Evolutionary conservation across 352 stramenopile species (phyloP).

Genomic region (Phytophthora sp.): DNA sequence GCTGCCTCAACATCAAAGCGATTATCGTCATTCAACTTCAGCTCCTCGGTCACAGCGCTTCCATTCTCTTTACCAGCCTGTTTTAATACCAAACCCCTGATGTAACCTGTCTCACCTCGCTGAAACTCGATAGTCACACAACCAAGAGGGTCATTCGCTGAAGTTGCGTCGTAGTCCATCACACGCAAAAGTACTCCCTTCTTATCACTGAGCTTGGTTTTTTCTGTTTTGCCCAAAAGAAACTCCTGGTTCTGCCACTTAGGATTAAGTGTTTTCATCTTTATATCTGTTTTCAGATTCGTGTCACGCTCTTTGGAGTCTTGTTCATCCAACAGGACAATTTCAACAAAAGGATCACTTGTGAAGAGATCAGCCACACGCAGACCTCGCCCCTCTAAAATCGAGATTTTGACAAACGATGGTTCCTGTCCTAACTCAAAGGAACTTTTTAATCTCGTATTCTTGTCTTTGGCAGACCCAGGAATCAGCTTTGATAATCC

Average conservation of each 20-base stretch:
- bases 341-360: constrained; percentile 69
- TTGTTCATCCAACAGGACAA: constrained; percentile 53
- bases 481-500: background rate
- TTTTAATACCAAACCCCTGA: constrained; percentile 55
- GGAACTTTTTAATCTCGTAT: constrained; percentile 8
- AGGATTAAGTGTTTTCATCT: constrained; percentile 66
- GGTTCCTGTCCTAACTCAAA: constrained; percentile 38
- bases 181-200: constrained; percentile 64
- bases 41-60: constrained; percentile 17
- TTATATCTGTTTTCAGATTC: constrained; percentile 70
- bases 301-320: constrained; percentile 60
- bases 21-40: constrained; percentile 50
- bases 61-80: constrained; percentile 51
- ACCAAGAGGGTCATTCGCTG: constrained; percentile 59
- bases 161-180: constrained; percentile 60
- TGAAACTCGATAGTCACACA: constrained; percentile 63
- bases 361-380: constrained; percentile 49
- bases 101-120: constrained; percentile 50
- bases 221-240: constrained; percentile 54
- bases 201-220: constrained; percentile 62
- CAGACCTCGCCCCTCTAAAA: constrained; percentile 64
- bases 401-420: constrained; percentile 65
- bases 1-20: constrained; percentile 56
- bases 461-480: constrained; percentile 3
- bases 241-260: constrained; percentile 81